Evolutionary conservation across 2,329 filamentous ascomycete genomes (phyloP), one percentile per base, ranked within the genome.

Genomic region (Golovinomyces cichoracearum): DNA sequence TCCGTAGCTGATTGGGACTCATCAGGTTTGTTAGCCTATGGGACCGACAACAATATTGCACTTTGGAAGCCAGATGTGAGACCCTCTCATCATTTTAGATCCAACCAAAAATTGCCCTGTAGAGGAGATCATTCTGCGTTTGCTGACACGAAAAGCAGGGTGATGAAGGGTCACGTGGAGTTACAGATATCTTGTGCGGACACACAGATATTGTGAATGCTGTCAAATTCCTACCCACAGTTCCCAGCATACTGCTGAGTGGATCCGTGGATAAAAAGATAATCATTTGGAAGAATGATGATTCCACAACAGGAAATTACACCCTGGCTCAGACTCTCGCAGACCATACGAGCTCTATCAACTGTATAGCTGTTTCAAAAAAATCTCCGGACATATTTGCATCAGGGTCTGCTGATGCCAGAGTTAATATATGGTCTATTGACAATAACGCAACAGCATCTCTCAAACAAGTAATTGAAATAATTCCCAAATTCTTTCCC

Each of bases 1-100:
- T 78, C 80, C 15, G 82, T 84, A 25, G 86, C 88, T 25, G 88
- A 95, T 65, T 98, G 90, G 90, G 76, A 81, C 60, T 65, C 71
- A 53, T 66, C 67, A 19, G 82, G 80, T 9, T 61, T 85, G 41
- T 68, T 98, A 48, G 90, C 85, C 26, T 98, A 83, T 65, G 90
- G 90, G 27, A 80, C 86, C 7, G 83, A 92, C 63, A 77, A 78
- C 56, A 90, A 90, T 64, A 72, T 98, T 56, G 88, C 85, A 40
- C 61, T 95, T 37, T 98, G 90, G 90, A 69, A 76, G 60, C 85
- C 85, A 49, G 63, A 71, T 61, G 83, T 86, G 12, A 38, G 33
- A 25, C 19, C 10, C 9, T 19, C 9, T 33, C 29, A 33, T 9
- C 15, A 19, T 7, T 22, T 17, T 45, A 9, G 21, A 9, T 26